phyloP scores from a whole-genome alignment of 2,329 filamentous ascomycete genomes.

The Pestalotiopsis sp. region DNA sequence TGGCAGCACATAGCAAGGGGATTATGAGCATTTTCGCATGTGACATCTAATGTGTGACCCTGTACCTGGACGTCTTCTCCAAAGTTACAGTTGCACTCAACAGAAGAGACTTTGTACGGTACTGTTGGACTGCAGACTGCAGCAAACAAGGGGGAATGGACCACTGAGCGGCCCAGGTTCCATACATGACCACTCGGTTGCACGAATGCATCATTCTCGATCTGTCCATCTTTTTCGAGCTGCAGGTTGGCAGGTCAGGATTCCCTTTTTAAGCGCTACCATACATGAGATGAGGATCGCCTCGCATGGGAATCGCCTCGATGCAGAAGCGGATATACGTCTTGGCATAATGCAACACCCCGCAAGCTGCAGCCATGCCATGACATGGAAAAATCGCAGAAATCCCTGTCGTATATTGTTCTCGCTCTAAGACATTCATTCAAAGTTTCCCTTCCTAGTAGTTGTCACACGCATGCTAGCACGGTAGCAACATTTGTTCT shows the following conservation, averaged over 20 bases:
- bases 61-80: background rate
- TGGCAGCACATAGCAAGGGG: background rate
- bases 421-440: background rate
- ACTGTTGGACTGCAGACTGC: background rate
- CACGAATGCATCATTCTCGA: background rate
- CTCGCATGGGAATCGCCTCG: conserved; percentile 5
- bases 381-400: conserved; percentile 15
- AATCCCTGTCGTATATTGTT: background rate
- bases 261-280: background rate
- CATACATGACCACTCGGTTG: background rate
- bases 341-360: conserved; percentile 26
- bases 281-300: conserved; percentile 2
- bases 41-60: conserved; percentile 3
- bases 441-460: too few species aligned
- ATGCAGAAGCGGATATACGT: conserved; percentile 1
- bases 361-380: conserved; percentile 18
- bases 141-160: background rate
- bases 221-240: background rate
- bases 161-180: background rate
- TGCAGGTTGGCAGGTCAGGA: background rate
- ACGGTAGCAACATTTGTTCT: too few species aligned
- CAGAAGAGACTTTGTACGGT: background rate
- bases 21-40: background rate
- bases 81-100: conserved; percentile 7
- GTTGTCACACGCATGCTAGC: background rate